Base-by-base conservation (phyloP, 148 eudicot species). In the Silene conica region DNA sequence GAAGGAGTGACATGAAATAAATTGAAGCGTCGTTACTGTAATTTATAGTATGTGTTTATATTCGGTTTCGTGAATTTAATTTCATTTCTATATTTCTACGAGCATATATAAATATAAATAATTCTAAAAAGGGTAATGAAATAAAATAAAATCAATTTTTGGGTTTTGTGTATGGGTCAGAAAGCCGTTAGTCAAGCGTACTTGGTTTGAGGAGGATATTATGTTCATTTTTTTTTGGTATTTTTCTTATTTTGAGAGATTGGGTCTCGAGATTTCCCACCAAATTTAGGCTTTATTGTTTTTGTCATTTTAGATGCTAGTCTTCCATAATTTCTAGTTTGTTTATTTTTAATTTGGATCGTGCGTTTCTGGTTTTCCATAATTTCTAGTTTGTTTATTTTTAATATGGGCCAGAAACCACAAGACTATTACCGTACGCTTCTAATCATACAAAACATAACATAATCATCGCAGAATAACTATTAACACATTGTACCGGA, bases 111-210 rank as follows among this genome's bases (percentile, higher is more conserved):
- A n/a, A n/a, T 7, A 20, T 61, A 11, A 19, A 23, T 60, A 7
- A 28, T 66, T 6, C 8, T 18, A 69, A 69, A 74, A 31, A 68
- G 64, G 81, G 81, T 66, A 66, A 78, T 67, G 20, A 48, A 48
- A 48, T 48, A 48, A 48, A 48, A 48, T 48, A 48, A 48, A 48
- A 48, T 48, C 3, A 14, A 48, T 48, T 48, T 48, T 48, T n/a
- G n/a, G 54, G 1, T 15, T 10, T 7, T 38, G 20, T 38, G 41
- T 28, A 6, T 34, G 41, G 41, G 41, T 34, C 41, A 34, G 41
- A 34, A 34, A 41, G 64, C 78, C 78, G 81, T 74, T 79, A 48
- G 54, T 48, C 54, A 48, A 4, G 6, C 54, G 54, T 48, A 69
- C 73, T 73, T 67, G 67, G 54, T 14, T 8, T 71, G 15, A 11